A percentile compares a stretch with the other conserved stretches of the same genome.
These are phyloP conservation scores for Pascua sp. DNA, from an alignment of 1,284 basidiomycete genomes.

Conservation along the genomic window DNA sequence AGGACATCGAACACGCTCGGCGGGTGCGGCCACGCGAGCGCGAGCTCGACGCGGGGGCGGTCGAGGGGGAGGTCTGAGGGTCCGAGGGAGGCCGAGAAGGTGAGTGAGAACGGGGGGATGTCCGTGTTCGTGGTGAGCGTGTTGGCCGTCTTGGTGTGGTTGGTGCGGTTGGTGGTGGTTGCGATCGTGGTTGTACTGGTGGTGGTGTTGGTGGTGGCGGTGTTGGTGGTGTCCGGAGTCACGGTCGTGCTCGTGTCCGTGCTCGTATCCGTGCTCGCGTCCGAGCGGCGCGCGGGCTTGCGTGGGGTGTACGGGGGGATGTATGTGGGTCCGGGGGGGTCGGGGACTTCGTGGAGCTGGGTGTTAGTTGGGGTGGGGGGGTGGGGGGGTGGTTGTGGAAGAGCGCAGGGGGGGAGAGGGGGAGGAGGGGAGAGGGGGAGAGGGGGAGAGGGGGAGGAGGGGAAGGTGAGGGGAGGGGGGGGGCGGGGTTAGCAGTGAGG, in stretches of 20 bases:
- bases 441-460: too few species aligned
- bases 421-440: too few species aligned
- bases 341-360: too few species aligned
- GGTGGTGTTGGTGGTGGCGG: not conserved
- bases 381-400: too few species aligned
- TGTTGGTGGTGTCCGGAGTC: not conserved
- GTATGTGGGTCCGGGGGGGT: not conserved
- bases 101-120: slow-evolving; percentile 12
- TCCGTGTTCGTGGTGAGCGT: not conserved
- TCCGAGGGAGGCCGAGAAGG: slow-evolving; percentile 16
- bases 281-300: not conserved
- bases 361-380: too few species aligned
- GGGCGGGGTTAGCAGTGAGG: too few species aligned
- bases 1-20: slow-evolving; percentile 9
- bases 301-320: slow-evolving; percentile 11
- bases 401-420: too few species aligned
- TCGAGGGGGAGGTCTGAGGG: slow-evolving; percentile 11
- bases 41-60: slow-evolving; percentile 22
- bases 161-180: too few species aligned
- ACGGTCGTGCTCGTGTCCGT: not conserved
- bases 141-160: not conserved
- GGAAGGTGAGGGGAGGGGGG: too few species aligned
- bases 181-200: too few species aligned
- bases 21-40: slow-evolving; percentile 17
- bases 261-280: not conserved